Conservation (phyloP, 1,284 basidiomycete species). For the Puccinia novopanici region DNA sequence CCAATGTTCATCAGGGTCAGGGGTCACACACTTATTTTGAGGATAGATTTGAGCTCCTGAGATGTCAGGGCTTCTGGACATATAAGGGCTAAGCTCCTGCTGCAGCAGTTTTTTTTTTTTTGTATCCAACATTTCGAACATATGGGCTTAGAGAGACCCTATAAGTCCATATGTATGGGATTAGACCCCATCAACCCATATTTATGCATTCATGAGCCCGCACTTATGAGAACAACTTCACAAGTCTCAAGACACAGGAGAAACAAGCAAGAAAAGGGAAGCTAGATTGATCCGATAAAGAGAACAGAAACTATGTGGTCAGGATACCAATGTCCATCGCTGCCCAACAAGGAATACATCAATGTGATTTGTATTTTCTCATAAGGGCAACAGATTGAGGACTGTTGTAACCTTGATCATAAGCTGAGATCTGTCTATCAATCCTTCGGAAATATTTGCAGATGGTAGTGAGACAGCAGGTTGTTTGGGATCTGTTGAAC, state of each 20-base stretch:
- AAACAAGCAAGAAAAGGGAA: too few species aligned
- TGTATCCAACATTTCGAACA: background rate
- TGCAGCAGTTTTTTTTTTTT: slow-evolving; percentile 8
- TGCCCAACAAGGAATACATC: slow-evolving; percentile 7
- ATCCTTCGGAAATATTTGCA: background rate
- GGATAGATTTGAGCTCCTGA: too few species aligned
- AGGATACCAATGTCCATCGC: slow-evolving; percentile 11
- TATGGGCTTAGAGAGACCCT: background rate
- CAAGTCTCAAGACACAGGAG: too few species aligned
- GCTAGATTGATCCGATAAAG: background rate
- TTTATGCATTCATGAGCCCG: background rate
- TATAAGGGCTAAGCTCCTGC: background rate
- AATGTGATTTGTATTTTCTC: slow-evolving; percentile 24
- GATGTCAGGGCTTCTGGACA: background rate
- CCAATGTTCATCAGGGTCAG: too few species aligned
- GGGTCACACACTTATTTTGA: too few species aligned
- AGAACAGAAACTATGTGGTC: background rate
- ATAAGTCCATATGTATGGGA: background rate
- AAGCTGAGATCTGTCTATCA: slow-evolving; percentile 8
- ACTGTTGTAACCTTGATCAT: slow-evolving; percentile 15
- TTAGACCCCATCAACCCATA: slow-evolving; percentile 1
- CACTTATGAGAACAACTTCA: background rate
- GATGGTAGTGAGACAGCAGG: background rate
- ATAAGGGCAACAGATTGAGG: background rate
- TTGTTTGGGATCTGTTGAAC: background rate